These are phyloP conservation scores for Carex kokanica DNA, from an alignment of 176 grass and related monocot species.

Conservation along the genomic window DNA sequence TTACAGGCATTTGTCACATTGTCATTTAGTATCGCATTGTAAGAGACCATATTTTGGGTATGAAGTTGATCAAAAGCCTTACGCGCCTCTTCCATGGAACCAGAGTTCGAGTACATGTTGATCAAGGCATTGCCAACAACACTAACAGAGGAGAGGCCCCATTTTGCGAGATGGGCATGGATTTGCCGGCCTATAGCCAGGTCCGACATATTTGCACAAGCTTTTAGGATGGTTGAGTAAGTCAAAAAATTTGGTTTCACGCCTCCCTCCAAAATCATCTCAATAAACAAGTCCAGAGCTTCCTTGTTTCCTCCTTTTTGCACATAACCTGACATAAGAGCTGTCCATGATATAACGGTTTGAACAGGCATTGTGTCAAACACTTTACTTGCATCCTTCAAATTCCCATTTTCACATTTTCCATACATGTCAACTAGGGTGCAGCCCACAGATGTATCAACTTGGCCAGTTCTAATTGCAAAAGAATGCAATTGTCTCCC, in stretches of 20 bases:
- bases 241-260: conserved; percentile 70
- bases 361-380: conserved; percentile 44
- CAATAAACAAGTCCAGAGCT: conserved; percentile 38
- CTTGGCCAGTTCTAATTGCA: conserved; percentile 37
- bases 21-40: conserved; percentile 30
- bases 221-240: conserved; percentile 67
- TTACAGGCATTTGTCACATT: conserved; percentile 27
- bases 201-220: conserved; percentile 61
- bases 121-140: conserved; percentile 75
- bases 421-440: conserved; percentile 74
- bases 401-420: conserved; percentile 37
- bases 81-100: conserved; percentile 61
- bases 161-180: conserved; percentile 59
- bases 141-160: conserved; percentile 37
- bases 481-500: conserved; percentile 79
- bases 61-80: conserved; percentile 50
- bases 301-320: conserved; percentile 51
- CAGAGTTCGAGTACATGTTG: conserved; percentile 62
- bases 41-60: conserved; percentile 50
- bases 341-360: conserved; percentile 76
- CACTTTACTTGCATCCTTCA: conserved; percentile 50
- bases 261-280: conserved; percentile 47
- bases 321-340: conserved; percentile 69
- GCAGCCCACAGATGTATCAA: conserved; percentile 66
- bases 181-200: conserved; percentile 49